Evolutionary conservation across 106 monocot genomes (phyloP), one percentile per base, ranked within the genome.

Genomic region (Dioscorea zingiberensis): DNA sequence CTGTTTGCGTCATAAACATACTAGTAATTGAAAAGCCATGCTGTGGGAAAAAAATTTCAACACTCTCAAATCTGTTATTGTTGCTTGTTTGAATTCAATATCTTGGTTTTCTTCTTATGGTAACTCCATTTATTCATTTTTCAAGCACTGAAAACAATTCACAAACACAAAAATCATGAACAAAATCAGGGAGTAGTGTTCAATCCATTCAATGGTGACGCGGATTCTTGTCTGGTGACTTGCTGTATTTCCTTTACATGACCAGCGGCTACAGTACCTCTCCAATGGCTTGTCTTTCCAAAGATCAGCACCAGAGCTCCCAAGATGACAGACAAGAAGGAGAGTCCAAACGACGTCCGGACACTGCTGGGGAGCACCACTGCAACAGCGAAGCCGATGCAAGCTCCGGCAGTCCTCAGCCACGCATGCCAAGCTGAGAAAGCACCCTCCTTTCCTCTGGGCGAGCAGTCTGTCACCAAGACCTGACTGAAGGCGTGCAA

Each of bases 371-470:
- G 80, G 16, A 38, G 62, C 21, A 65, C 70, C 14, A 73, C 73
- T 0, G 73, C 73, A 10, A 77, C 61, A 13, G 84, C 69, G 25
- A 80, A 85, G 23, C 84, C 84, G 0, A 74, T 59, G 14, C 53
- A 69, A 2, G 70, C 68, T 2, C 84, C 84, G 21, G 47, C 62
- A 3, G 58, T 56, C 69, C 73, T 72, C 54, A 58, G 62, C 70
- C 69, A 81, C 17, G 73, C 80, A 16, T 66, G 58, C 80, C 76
- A 77, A 7, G 44, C 72, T 3, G 76, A 68, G 49, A 81, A 77
- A 0, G 80, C 84, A 6, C 80, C 80, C 55, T 85, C 84, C 45
- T 77, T 85, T 5, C 84, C 84, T 7, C 67, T 24, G 16, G 84
- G 84, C 19, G 84, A 48, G 27, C 73, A 73, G 25, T 85, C 77